A percentile compares a stretch with the other conserved stretches of the same genome.
Conservation (phyloP, 2,329 filamentous ascomycete species). For the Fusarium citri region DNA sequence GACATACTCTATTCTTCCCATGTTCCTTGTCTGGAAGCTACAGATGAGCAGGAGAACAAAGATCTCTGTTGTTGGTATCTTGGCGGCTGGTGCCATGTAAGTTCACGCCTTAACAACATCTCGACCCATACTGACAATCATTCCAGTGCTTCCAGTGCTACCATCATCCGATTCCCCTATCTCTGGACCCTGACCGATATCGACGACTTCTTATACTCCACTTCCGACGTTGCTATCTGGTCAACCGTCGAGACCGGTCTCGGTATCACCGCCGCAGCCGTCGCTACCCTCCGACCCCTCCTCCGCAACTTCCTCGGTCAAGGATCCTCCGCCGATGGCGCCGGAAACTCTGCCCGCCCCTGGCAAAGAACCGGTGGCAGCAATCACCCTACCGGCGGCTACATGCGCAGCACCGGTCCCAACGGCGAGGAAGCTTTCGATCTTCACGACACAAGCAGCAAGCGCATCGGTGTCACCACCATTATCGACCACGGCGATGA, state of each 20-base stretch:
- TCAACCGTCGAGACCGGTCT: slow-evolving; percentile 59
- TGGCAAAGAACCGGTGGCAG: slow-evolving; percentile 40
- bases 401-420: slow-evolving; percentile 36
- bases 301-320: slow-evolving; percentile 16
- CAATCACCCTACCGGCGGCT: slow-evolving; percentile 28
- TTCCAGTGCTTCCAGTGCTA: slow-evolving; percentile 51
- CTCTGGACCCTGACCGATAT: slow-evolving; percentile 52
- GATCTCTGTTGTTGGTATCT: slow-evolving; percentile 49
- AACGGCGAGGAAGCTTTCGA: slow-evolving; percentile 13
- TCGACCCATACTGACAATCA: neutral
- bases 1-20: slow-evolving; percentile 54
- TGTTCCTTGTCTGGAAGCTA: slow-evolving; percentile 56
- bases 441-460: slow-evolving; percentile 19
- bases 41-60: slow-evolving; percentile 55
- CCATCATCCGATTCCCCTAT: slow-evolving; percentile 58
- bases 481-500: slow-evolving; percentile 37
- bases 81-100: slow-evolving; percentile 26
- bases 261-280: slow-evolving; percentile 54
- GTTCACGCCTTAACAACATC: fast-evolving
- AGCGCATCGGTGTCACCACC: slow-evolving; percentile 38
- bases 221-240: slow-evolving; percentile 59
- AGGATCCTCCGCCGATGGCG: slow-evolving; percentile 14
- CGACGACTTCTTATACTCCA: slow-evolving; percentile 57
- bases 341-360: slow-evolving; percentile 34
- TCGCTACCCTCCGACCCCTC: slow-evolving; percentile 52